Percentiles rank a stretch among this genome's conserved stretches.
Conservation (phyloP, 163 green algal genomes). For the Chlamydomonas reinhardtii region DNA sequence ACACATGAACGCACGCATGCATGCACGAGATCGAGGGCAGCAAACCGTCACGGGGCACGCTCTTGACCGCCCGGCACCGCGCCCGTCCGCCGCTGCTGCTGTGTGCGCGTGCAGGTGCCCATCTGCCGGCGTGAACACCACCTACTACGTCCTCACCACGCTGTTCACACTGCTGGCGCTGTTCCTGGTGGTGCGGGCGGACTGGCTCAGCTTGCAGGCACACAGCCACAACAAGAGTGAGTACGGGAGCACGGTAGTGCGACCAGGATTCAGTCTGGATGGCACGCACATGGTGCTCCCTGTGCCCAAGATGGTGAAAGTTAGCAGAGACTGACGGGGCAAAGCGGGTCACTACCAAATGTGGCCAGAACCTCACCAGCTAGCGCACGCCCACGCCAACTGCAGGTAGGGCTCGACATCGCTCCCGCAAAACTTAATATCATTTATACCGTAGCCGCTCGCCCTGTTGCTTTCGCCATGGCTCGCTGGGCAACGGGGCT, state of each 20-base stretch:
- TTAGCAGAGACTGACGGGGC: too few relatives aligned
- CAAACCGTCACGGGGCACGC: too few relatives aligned
- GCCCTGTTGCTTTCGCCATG: background rate
- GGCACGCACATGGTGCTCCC: constrained; percentile 39
- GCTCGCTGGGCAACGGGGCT: too few relatives aligned
- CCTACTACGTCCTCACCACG: constrained; percentile 3
- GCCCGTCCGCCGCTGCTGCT: too few relatives aligned
- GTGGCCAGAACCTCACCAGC: background rate
- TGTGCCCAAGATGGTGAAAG: background rate
- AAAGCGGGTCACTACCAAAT: background rate
- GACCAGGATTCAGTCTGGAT: too few relatives aligned
- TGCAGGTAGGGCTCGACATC: background rate
- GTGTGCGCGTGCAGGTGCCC: background rate
- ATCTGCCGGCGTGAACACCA: background rate
- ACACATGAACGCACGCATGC: too few relatives aligned
- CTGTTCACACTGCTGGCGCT: background rate
- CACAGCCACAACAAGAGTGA: too few relatives aligned
- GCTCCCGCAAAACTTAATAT: background rate
- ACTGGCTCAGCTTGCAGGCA: too few relatives aligned
- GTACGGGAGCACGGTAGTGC: too few relatives aligned
- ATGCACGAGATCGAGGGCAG: too few relatives aligned
- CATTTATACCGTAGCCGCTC: background rate
- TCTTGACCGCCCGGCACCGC: too few relatives aligned
- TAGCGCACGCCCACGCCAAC: background rate
- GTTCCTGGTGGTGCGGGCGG: background rate